Base-by-base conservation (phyloP, 2,329 filamentous ascomycete species). In the Bimuria novae-zelandiae region DNA sequence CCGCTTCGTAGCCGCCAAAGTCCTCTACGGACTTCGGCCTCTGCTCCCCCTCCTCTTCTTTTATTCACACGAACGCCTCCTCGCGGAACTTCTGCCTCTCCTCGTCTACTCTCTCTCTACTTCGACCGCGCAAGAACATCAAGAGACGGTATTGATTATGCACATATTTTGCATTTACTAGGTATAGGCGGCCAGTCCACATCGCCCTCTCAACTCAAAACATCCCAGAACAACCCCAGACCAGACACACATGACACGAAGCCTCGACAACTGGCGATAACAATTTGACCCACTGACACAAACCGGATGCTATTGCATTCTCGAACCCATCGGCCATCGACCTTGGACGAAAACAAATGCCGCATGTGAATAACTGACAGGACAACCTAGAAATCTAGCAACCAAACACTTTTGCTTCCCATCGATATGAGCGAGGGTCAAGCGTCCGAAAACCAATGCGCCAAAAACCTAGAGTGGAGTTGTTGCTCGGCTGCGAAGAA, bases 321-420 rank as follows among this genome's bases (percentile, higher is more conserved):
- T 63, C 56, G 50, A 48, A 54, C 54, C 48, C 54, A 45, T 19
- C 16, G 19, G 16, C 45, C 55, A 57, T 54, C 54, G 41, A 57
- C 57, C 64, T 63, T 62, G 46, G 67, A 69, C 63, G 52, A 60
- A 56, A 57, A 60, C 56, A 42, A 62, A 58, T 49, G 56, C 57
- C 49, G 54, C 56, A 56, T 57, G 59, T 57, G 40, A 63, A 66
- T 59, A 52, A 62, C 52, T 60, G 56, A 62, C 22, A 54, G 14
- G 55, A 58, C 54, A 65, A 64, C 64, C 66, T 59, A 56, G 63
- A 65, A 64, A 70, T 69, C 65, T 67, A 64, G 57, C n/a, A n/a
- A 62, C 46, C 56, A 61, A 62, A 57, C 59, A 63, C 61, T 70
- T 70, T 72, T 70, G 41, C 65, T 56, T 54, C 64, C 60, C 60